phyloP scores from a whole-genome alignment of 331 rosid species.

The Pyrus hybrid region DNA sequence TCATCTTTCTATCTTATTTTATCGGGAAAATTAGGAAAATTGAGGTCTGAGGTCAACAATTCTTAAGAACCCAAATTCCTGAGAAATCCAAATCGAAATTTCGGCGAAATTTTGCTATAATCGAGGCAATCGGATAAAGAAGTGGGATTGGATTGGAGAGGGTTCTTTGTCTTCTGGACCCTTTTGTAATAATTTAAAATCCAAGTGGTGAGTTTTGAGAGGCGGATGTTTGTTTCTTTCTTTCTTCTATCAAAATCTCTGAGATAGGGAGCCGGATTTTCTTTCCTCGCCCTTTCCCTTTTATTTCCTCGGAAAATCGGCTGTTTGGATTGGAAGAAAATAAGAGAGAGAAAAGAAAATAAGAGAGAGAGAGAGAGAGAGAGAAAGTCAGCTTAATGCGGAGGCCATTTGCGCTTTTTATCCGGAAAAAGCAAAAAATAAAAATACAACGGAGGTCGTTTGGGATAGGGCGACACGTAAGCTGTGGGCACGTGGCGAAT shows the following conservation, averaged over 20 bases:
- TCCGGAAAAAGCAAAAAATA: not conserved
- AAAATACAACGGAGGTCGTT: not conserved
- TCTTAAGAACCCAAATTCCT: not conserved
- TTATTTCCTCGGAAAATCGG: not conserved
- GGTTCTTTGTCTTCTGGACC: not conserved
- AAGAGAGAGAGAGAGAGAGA: not conserved
- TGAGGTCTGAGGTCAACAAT: not conserved
- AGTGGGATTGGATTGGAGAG: slow-evolving; percentile 15
- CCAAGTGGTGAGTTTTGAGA: slow-evolving; percentile 19
- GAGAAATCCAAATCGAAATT: not conserved
- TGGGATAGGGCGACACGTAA: slow-evolving; percentile 15
- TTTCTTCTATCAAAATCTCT: not conserved
- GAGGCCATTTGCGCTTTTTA: not conserved
- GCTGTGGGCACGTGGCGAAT: not conserved
- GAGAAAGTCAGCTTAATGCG: not conserved
- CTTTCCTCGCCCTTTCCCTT: not conserved
- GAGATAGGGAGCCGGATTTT: not conserved
- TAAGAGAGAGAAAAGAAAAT: not conserved
- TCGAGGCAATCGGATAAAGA: slow-evolving; percentile 43
- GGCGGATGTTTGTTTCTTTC: slow-evolving; percentile 21
- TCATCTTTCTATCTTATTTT: not conserved
- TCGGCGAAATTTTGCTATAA: not conserved
- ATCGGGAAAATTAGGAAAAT: not conserved
- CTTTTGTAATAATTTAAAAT: not conserved
- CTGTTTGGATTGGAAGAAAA: not conserved